Evolutionary conservation across 2,329 filamentous ascomycete species (phyloP).

Genomic region (Neopestalotiopsis sp.): DNA sequence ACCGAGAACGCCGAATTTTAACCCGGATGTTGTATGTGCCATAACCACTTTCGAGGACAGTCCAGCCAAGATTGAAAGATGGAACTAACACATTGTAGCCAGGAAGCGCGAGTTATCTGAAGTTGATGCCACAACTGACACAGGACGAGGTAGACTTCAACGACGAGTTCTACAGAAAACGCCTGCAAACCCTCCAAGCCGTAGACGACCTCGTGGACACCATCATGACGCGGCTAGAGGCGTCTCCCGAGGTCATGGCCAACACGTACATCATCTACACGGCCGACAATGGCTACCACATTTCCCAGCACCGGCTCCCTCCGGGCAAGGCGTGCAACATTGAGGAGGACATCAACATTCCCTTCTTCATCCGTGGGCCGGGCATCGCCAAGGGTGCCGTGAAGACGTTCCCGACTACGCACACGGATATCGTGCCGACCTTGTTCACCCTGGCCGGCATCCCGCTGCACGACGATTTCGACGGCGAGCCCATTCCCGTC

Average conservation of each 20-base stretch:
- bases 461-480: slow-evolving; percentile 30
- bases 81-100: not conserved
- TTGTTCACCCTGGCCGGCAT: slow-evolving; percentile 40
- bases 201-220: slow-evolving; percentile 51
- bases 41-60: not conserved
- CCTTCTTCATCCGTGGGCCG: slow-evolving; percentile 50
- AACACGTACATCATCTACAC: slow-evolving; percentile 52
- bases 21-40: slow-evolving; percentile 35
- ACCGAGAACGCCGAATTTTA: slow-evolving; percentile 69
- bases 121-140: slow-evolving; percentile 36
- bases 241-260: slow-evolving; percentile 36
- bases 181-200: slow-evolving; percentile 48
- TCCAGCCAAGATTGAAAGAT: not conserved
- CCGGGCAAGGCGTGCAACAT: slow-evolving; percentile 51
- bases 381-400: slow-evolving; percentile 39
- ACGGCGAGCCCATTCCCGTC: slow-evolving; percentile 14
- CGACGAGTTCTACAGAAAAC: slow-evolving; percentile 45
- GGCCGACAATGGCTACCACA: slow-evolving; percentile 54
- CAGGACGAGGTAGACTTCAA: slow-evolving; percentile 38
- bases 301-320: slow-evolving; percentile 50
- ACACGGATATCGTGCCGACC: slow-evolving; percentile 52
- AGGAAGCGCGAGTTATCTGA: not conserved
- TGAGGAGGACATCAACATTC: slow-evolving; percentile 53
- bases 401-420: slow-evolving; percentile 44
- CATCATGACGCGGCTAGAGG: slow-evolving; percentile 40